phyloP scores from a whole-genome alignment of 257 asterid species.

The Solanum rostratum region DNA sequence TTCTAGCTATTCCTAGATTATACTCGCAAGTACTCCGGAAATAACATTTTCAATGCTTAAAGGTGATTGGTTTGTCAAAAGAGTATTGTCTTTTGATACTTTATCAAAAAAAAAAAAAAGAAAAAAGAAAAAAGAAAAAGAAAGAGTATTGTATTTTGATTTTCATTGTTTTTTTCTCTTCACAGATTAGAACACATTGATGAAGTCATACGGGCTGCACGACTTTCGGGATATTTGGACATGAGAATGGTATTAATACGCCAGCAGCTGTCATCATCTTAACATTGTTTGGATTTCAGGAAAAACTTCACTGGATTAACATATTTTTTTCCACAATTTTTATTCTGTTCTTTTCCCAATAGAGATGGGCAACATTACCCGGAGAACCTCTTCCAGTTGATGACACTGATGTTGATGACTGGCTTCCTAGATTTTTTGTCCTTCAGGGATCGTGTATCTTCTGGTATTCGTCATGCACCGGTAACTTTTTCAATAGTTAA shows the following conservation, averaged over 20 bases:
- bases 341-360: not conserved
- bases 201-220: constrained; percentile 75
- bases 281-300: not conserved
- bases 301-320: not conserved
- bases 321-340: not conserved
- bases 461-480: constrained; percentile 57
- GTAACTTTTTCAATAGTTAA: constrained; percentile 23
- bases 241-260: constrained; percentile 44
- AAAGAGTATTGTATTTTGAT: not conserved
- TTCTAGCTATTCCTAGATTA: not conserved
- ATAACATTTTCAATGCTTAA: not conserved
- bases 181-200: constrained; percentile 83
- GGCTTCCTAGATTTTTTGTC: constrained; percentile 89
- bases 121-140: too few relatives aligned
- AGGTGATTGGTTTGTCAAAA: not conserved
- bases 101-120: too few relatives aligned
- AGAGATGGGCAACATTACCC: constrained; percentile 95
- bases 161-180: not conserved
- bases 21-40: not conserved
- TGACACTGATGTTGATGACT: constrained; percentile 67
- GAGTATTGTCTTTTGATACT: not conserved
- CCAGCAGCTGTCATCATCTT: not conserved
- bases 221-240: constrained; percentile 74
- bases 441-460: constrained; percentile 76
- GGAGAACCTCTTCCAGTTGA: constrained; percentile 85